Evolutionary conservation across 1,284 basidiomycete species (phyloP).

Genomic region (Neolentinus lepideus): DNA sequence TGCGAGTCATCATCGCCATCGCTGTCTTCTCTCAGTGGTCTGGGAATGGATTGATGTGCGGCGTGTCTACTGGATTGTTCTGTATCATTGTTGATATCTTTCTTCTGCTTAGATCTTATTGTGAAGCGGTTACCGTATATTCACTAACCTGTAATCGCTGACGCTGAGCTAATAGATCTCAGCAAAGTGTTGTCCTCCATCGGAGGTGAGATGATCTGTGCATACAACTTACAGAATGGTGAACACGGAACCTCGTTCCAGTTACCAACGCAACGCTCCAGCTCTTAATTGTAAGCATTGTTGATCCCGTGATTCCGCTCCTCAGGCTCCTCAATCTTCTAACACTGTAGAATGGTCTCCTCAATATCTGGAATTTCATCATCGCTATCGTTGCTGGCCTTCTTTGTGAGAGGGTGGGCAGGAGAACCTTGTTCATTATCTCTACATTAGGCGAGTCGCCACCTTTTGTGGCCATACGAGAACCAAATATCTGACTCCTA

Average conservation of each 20-base stretch:
- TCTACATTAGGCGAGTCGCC: constrained; percentile 30
- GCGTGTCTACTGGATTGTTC: constrained; percentile 4
- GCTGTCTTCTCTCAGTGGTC: constrained; percentile 63
- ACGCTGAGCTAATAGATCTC: constrained; percentile 24
- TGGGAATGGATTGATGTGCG: constrained; percentile 53
- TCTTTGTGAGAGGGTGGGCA: constrained; percentile 41
- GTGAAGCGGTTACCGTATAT: constrained; percentile 11
- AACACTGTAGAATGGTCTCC: constrained; percentile 33
- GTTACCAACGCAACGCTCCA: constrained; percentile 44
- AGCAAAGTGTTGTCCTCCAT: constrained; percentile 45
- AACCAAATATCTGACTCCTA: background rate
- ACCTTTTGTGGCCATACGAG: background rate
- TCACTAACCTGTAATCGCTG: background rate
- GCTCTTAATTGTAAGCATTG: constrained; percentile 29
- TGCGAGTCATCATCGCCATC: constrained; percentile 48
- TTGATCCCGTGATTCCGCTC: background rate
- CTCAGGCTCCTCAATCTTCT: background rate
- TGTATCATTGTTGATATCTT: constrained; percentile 1
- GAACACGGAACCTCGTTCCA: constrained; percentile 2
- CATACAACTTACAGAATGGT: background rate
- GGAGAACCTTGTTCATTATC: constrained; percentile 46
- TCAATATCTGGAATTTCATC: constrained; percentile 48
- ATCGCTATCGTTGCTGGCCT: constrained; percentile 40
- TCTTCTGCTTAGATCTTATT: constrained; percentile 18
- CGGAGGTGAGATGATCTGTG: constrained; percentile 23